Evolutionary conservation across 2,329 filamentous ascomycete species (phyloP).

Genomic region (Trichoderma koningiopsis): DNA sequence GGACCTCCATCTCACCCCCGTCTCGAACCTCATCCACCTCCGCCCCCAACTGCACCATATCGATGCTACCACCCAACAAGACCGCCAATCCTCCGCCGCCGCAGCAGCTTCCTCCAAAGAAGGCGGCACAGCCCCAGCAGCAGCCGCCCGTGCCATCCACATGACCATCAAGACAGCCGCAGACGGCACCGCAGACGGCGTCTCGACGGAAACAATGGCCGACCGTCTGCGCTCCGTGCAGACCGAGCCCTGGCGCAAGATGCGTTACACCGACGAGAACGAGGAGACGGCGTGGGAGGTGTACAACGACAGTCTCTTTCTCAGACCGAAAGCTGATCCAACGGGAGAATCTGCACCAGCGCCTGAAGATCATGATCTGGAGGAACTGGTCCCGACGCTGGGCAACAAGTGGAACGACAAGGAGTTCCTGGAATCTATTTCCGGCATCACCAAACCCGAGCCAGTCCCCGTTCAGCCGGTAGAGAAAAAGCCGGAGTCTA

Average conservation of each 20-base stretch:
- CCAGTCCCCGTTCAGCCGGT: constrained; percentile 28
- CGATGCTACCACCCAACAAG: constrained; percentile 77
- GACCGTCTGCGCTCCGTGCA: constrained; percentile 77
- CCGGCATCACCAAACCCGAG: constrained; percentile 45
- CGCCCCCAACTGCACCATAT: constrained; percentile 91
- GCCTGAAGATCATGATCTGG: constrained; percentile 35
- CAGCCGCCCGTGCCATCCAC: constrained; percentile 75
- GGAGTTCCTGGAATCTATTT: constrained; percentile 50
- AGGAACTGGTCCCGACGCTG: constrained; percentile 44
- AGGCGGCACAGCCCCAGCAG: constrained; percentile 37
- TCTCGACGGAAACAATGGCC: constrained; percentile 70
- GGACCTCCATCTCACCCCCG: constrained; percentile 82
- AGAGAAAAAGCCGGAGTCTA: constrained; percentile 36
- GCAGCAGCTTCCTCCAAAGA: constrained; percentile 43
- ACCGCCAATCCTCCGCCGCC: constrained; percentile 48
- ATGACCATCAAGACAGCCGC: constrained; percentile 81
- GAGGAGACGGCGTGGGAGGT: constrained; percentile 72
- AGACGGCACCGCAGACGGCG: constrained; percentile 62
- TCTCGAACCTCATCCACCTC: constrained; percentile 82
- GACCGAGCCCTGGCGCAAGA: constrained; percentile 76
- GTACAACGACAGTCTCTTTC: constrained; percentile 71
- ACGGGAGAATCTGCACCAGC: constrained; percentile 24
- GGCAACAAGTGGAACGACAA: constrained; percentile 48
- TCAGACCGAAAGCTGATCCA: constrained; percentile 31
- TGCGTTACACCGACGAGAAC: constrained; percentile 83